Percentiles rank a stretch among this genome's conserved stretches.
phyloP scores from a whole-genome alignment of 176 grass and related monocot genomes.

The Elaeis guineensis region DNA sequence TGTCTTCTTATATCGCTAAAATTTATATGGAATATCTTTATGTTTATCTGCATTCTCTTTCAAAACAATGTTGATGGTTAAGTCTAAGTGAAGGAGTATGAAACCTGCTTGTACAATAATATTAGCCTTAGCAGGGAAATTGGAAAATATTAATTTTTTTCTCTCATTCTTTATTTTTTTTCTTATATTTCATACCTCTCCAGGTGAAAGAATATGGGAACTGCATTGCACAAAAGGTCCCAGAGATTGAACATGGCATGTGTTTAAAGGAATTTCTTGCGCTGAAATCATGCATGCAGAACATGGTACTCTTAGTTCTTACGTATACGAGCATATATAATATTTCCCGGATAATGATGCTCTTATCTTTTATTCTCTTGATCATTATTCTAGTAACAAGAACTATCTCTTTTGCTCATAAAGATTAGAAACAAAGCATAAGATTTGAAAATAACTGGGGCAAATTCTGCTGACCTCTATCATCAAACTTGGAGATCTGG shows the following conservation, averaged over 20 bases:
- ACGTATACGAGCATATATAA: no score
- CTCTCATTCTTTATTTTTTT: not conserved
- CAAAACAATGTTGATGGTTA: no score
- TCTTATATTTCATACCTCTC: constrained; percentile 3
- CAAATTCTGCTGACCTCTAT: constrained; percentile 11
- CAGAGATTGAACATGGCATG: constrained; percentile 84
- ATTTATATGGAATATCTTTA: no score
- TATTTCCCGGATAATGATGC: no score
- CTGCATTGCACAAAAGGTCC: constrained; percentile 61
- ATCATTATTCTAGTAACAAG: no score
- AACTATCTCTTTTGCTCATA: constrained; percentile 9
- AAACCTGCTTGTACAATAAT: no score
- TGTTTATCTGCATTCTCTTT: no score
- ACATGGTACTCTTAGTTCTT: constrained; percentile 26
- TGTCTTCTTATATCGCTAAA: no score
- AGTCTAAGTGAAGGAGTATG: no score
- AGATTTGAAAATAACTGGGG: constrained; percentile 12
- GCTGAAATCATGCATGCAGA: constrained; percentile 90
- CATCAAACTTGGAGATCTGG: constrained; percentile 15
- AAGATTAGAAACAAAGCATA: constrained; percentile 72
- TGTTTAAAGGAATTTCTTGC: constrained; percentile 92
- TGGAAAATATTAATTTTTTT: no score
- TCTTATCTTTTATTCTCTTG: no score
- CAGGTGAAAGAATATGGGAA: constrained; percentile 82
- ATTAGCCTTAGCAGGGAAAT: no score